A percentile compares a stretch with the other conserved stretches of the same genome.
phyloP scores from a whole-genome alignment of 2,329 filamentous ascomycete species.

The Exophiala alcalophila region DNA sequence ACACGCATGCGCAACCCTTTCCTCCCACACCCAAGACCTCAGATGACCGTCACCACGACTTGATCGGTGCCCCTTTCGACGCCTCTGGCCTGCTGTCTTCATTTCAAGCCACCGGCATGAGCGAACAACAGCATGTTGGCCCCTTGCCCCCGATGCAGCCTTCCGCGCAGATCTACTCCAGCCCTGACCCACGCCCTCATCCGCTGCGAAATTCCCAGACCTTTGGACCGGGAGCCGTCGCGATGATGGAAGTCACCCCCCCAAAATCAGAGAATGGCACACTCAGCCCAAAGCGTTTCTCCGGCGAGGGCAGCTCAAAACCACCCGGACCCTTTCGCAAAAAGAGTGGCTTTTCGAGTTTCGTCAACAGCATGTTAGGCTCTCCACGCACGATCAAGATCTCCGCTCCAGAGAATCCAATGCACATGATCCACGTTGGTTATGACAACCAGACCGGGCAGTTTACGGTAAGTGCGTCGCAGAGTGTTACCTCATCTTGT shows the following conservation, averaged over 20 bases:
- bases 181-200: conserved; percentile 56
- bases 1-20: conserved; percentile 39
- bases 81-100: conserved; percentile 42
- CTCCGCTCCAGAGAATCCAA: conserved; percentile 95
- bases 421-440: conserved; percentile 96
- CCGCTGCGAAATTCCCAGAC: conserved; percentile 63
- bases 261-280: conserved; percentile 47
- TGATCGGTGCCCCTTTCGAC: conserved; percentile 45
- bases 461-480: conserved; percentile 70
- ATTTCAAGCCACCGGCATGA: conserved; percentile 21
- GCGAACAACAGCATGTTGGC: conserved; percentile 24
- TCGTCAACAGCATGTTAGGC: conserved; percentile 78
- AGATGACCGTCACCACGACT: conserved; percentile 39
- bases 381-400: conserved; percentile 90
- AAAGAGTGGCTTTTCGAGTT: conserved; percentile 83
- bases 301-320: conserved; percentile 54
- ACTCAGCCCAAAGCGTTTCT: conserved; percentile 58
- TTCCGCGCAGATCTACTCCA: conserved; percentile 49
- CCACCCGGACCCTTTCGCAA: conserved; percentile 56
- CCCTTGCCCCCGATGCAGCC: conserved; percentile 47
- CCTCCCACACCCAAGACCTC: conserved; percentile 30
- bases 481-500: conserved; percentile 15
- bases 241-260: conserved; percentile 51
- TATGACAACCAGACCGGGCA: conserved; percentile 95
- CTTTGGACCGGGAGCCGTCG: conserved; percentile 39